These are phyloP conservation scores for Astragalus glycyphyllos DNA, from an alignment of 306 rosid genomes.

Conservation along the genomic window DNA sequence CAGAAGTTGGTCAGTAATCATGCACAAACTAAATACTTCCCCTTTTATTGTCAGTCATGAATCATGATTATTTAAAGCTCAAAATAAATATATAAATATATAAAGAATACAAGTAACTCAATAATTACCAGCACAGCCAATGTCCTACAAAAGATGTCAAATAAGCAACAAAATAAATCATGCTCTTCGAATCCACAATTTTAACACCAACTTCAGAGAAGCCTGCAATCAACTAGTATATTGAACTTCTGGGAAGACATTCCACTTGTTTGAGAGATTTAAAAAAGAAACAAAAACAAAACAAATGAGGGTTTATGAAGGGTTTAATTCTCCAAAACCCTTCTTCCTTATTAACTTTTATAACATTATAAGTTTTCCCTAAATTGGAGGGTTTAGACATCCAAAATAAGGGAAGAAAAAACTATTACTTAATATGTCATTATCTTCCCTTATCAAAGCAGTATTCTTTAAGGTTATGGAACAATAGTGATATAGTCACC, in stretches of 20 bases:
- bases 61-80: not conserved
- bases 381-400: not conserved
- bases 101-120: too few relatives aligned
- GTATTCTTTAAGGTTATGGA: not conserved
- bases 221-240: not conserved
- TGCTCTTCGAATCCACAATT: constrained; percentile 1
- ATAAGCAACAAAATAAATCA: constrained; percentile 9
- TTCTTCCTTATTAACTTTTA: not conserved
- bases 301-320: not conserved
- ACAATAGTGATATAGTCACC: not conserved
- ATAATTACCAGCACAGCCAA: not conserved
- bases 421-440: not conserved
- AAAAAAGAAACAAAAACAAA: too few relatives aligned
- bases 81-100: not conserved
- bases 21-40: not conserved
- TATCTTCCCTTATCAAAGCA: not conserved
- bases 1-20: not conserved
- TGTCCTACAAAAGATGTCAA: constrained; percentile 1
- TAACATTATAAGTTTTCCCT: not conserved
- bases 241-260: not conserved
- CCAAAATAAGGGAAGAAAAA: not conserved
- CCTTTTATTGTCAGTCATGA: not conserved
- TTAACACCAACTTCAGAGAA: constrained; percentile 4
- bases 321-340: not conserved
- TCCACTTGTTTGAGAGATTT: too few relatives aligned